These are phyloP conservation scores for Populus alba DNA, from an alignment of 345 rosid species.

Conservation along the genomic window DNA sequence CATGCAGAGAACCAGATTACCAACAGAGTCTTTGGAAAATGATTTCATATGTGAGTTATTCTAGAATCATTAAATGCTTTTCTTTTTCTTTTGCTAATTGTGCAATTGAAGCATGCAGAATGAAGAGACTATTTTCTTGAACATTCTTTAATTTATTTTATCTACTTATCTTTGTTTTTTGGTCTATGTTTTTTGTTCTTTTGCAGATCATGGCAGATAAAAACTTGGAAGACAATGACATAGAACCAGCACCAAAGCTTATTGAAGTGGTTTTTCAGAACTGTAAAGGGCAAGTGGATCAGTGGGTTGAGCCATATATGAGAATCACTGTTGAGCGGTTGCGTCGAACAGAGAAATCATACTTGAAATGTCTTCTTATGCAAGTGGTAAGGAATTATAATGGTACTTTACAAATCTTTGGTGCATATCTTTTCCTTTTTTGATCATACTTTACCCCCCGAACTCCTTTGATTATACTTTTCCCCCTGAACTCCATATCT, in stretches of 20 bases:
- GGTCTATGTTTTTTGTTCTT: background rate
- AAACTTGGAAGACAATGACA: slow-evolving; percentile 85
- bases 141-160: background rate
- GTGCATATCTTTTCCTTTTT: background rate
- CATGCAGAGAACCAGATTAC: slow-evolving; percentile 90
- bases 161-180: background rate
- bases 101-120: background rate
- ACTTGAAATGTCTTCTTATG: slow-evolving; percentile 86
- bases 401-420: background rate
- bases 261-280: slow-evolving; percentile 96
- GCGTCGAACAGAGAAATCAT: slow-evolving; percentile 68
- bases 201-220: slow-evolving; percentile 77
- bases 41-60: slow-evolving; percentile 77
- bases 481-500: background rate
- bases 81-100: background rate
- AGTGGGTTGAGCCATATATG: slow-evolving; percentile 92
- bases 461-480: background rate
- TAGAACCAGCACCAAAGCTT: slow-evolving; percentile 97
- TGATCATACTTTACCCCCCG: background rate
- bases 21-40: slow-evolving; percentile 93
- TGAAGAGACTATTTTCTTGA: background rate
- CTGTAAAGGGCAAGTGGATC: slow-evolving; percentile 98
- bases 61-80: background rate
- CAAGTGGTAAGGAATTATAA: slow-evolving; percentile 76
- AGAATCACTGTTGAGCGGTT: slow-evolving; percentile 78